Conservation (phyloP, 2,329 filamentous ascomycete genomes). For the Claviceps pusilla region DNA sequence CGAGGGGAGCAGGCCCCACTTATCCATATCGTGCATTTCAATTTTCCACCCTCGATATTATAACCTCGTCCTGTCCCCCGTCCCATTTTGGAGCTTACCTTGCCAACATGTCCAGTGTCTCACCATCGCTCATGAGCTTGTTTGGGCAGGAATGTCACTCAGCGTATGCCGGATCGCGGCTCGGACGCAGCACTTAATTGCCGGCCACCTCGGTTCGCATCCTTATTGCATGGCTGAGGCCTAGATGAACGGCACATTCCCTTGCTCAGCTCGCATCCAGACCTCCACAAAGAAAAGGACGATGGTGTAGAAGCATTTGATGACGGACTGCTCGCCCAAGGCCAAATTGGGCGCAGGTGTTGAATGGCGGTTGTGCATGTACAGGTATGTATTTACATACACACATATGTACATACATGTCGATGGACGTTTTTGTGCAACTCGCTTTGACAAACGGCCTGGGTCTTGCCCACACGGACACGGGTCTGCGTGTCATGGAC, state of each 20-base stretch:
- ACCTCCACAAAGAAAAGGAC: neutral
- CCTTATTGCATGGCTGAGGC: neutral
- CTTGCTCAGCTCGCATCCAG: neutral
- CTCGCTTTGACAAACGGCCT: neutral
- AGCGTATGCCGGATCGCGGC: constrained; percentile 7
- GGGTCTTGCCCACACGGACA: neutral
- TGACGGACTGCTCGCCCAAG: neutral
- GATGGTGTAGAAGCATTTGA: neutral
- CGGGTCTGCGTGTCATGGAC: neutral
- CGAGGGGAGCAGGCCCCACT: no score
- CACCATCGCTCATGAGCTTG: constrained; percentile 5
- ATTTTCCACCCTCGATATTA: no score
- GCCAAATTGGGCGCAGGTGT: no score
- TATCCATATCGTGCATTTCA: no score
- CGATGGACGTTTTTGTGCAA: no score
- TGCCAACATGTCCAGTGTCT: constrained; percentile 6
- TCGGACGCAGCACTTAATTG: neutral
- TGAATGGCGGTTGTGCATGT: neutral
- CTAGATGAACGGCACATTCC: neutral
- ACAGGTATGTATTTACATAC: neutral
- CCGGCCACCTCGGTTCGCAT: constrained; percentile 3
- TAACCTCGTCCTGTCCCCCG: neutral
- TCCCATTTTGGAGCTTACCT: no score
- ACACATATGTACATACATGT: neutral
- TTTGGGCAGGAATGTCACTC: constrained; percentile 6